Evolutionary conservation across 441 rosid genomes (phyloP).

Genomic region (Arabidopsis hybrid): DNA sequence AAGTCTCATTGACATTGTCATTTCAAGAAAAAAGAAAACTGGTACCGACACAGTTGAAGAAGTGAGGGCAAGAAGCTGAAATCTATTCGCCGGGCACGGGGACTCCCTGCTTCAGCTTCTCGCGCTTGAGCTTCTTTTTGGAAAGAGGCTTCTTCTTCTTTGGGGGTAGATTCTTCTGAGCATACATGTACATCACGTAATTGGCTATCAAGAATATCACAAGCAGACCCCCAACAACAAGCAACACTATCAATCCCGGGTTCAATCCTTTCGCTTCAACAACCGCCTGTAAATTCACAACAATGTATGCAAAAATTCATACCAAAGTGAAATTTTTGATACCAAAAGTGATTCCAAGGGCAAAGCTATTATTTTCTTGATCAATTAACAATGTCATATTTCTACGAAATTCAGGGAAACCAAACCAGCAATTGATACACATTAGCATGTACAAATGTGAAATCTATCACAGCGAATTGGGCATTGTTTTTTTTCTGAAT

Average conservation of each 20-base stretch:
- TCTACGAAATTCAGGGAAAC: background rate
- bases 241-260: slow-evolving; percentile 83
- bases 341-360: background rate
- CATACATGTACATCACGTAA: slow-evolving; percentile 67
- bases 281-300: slow-evolving; percentile 51
- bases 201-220: slow-evolving; percentile 78
- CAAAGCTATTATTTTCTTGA: background rate
- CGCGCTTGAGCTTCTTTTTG: slow-evolving; percentile 95
- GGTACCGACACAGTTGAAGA: background rate
- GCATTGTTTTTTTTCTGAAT: background rate
- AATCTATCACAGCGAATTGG: background rate
- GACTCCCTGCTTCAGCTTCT: slow-evolving; percentile 86
- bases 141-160: slow-evolving; percentile 87
- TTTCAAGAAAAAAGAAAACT: slow-evolving; percentile 2
- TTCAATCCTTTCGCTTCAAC: slow-evolving; percentile 72
- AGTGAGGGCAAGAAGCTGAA: background rate
- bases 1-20: slow-evolving; percentile 17
- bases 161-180: slow-evolving; percentile 84
- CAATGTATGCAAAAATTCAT: background rate
- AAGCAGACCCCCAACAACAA: slow-evolving; percentile 66
- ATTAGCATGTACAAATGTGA: background rate
- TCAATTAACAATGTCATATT: background rate
- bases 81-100: slow-evolving; percentile 50
- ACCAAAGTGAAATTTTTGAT: background rate
- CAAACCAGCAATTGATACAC: background rate